Percentiles rank a stretch among this genome's conserved stretches.
phyloP scores from a whole-genome alignment of 164 flowering plant genomes.

The Stephania yunnanensis region DNA sequence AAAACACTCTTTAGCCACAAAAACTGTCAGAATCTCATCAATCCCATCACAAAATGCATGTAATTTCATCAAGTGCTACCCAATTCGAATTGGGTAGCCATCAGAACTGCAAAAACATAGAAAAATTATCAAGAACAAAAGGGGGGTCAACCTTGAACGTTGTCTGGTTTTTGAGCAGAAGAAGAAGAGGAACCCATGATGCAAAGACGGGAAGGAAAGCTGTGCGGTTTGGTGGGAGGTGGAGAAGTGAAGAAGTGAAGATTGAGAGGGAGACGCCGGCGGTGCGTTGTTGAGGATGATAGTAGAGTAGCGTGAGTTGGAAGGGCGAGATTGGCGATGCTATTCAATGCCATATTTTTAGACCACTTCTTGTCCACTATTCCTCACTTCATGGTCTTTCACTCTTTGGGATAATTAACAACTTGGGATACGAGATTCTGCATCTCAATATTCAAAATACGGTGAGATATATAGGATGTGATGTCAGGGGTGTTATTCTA shows the following conservation, averaged over 20 bases:
- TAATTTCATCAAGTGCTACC: not conserved
- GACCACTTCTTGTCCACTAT: too few species aligned
- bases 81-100: not conserved
- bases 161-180: slow-evolving; percentile 23
- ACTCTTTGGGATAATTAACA: too few species aligned
- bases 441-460: too few species aligned
- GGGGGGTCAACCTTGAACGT: slow-evolving; percentile 18
- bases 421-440: too few species aligned
- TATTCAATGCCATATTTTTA: slow-evolving; percentile 3
- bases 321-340: not conserved
- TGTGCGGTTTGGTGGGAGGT: slow-evolving; percentile 5
- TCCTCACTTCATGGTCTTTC: too few species aligned
- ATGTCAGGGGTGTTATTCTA: too few species aligned
- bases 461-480: too few species aligned
- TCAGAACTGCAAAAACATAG: not conserved
- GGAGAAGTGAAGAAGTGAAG: slow-evolving; percentile 2
- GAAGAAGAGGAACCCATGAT: slow-evolving; percentile 19
- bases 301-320: not conserved
- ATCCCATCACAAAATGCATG: too few species aligned
- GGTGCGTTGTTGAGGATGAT: not conserved
- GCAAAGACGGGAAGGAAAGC: not conserved
- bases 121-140: not conserved
- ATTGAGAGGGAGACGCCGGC: not conserved
- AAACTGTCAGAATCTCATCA: too few species aligned
- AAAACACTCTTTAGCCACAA: too few species aligned